Evolutionary conservation across 257 asterid species (phyloP).

Genomic region (Haberlea rhodopensis): DNA sequence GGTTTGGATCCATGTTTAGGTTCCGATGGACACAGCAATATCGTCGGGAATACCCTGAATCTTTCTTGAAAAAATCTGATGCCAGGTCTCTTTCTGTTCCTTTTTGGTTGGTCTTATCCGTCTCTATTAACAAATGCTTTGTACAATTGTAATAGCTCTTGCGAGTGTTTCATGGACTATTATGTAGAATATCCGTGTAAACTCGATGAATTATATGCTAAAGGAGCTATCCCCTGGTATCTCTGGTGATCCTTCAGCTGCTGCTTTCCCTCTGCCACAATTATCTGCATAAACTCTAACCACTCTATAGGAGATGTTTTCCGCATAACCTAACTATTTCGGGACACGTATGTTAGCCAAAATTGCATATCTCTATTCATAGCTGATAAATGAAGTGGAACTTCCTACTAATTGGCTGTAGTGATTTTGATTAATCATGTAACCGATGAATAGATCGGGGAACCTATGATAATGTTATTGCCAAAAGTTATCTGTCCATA

Average conservation of each 20-base stretch:
- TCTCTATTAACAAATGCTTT: background rate
- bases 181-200: background rate
- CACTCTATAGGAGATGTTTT: no score
- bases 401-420: no score
- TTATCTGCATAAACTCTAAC: no score
- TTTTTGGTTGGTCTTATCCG: background rate
- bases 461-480: no score
- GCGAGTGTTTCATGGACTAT: background rate
- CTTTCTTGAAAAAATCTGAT: constrained; percentile 76
- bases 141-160: background rate
- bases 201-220: background rate
- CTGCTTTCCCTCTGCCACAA: no score
- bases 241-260: background rate
- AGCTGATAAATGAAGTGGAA: no score
- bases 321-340: no score
- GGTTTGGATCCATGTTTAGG: constrained; percentile 40
- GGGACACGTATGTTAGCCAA: no score
- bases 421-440: no score
- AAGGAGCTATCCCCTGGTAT: background rate
- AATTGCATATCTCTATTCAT: no score
- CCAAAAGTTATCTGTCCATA: no score
- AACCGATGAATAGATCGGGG: no score
- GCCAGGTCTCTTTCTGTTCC: constrained; percentile 44
- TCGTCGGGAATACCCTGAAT: constrained; percentile 76
- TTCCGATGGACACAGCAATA: constrained; percentile 89